Conservation (phyloP, 768 basidiomycete genomes). For the Dacryopinax primogenitus region DNA sequence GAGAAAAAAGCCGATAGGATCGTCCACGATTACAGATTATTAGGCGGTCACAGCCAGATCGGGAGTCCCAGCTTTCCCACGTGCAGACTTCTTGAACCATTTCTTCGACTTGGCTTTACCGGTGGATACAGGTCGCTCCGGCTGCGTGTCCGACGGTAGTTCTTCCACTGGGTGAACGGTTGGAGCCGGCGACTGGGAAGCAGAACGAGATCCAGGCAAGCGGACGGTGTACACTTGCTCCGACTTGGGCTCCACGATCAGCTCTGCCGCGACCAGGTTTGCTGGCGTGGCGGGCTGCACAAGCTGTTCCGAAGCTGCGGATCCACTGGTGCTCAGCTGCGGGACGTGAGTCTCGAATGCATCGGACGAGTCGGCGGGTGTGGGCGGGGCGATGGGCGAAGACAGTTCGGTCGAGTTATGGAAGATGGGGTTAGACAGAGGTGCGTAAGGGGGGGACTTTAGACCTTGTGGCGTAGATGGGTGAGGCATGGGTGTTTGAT, state of each 20-base stretch:
- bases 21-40: neutral
- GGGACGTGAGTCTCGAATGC: neutral
- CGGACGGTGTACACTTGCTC: conserved; percentile 6
- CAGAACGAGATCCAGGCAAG: neutral
- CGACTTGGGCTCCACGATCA: neutral
- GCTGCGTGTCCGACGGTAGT: neutral
- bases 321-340: conserved; percentile 20
- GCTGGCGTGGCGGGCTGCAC: conserved; percentile 7
- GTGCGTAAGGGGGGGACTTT: neutral
- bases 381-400: neutral
- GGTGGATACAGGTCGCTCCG: neutral
- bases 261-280: conserved; percentile 11
- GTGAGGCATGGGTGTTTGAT: conserved; percentile 7
- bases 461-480: neutral
- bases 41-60: neutral
- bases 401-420: neutral
- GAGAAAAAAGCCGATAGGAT: neutral
- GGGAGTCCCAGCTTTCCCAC: neutral
- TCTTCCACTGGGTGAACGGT: neutral
- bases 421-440: conserved; percentile 5
- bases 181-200: neutral
- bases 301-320: neutral
- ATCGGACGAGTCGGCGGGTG: neutral
- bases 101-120: neutral
- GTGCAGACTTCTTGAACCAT: neutral